phyloP scores from a whole-genome alignment of 176 grass and related monocot genomes.

The Oryza officinalis region DNA sequence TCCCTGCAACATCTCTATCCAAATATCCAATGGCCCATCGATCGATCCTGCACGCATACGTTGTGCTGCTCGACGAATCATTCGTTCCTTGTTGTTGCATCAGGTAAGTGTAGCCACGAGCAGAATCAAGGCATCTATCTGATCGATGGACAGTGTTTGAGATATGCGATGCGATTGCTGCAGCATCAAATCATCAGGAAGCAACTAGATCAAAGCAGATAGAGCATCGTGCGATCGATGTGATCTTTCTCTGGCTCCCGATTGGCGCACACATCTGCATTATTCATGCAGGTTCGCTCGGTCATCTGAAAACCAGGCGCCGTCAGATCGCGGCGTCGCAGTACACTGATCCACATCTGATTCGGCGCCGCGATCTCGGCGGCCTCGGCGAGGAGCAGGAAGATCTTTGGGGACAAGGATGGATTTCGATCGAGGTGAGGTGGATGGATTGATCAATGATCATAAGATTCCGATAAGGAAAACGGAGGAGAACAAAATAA shows the following conservation, averaged over 20 bases:
- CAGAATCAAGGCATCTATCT: background rate
- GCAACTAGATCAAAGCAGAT: background rate
- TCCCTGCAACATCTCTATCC: slow-evolving; percentile 5
- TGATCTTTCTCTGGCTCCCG: background rate
- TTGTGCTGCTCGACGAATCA: background rate
- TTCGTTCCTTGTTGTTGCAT: background rate
- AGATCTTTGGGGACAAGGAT: background rate
- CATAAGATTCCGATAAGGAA: background rate
- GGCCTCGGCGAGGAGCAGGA: background rate
- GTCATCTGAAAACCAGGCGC: background rate
- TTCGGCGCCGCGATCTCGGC: background rate
- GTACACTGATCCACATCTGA: background rate
- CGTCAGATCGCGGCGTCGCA: slow-evolving; percentile 7
- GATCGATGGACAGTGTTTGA: background rate
- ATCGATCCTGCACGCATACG: background rate
- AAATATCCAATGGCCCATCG: background rate
- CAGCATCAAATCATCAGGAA: background rate
- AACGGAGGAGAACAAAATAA: background rate
- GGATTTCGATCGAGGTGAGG: background rate
- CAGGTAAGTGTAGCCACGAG: background rate
- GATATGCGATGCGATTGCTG: background rate
- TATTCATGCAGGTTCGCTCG: too few species aligned
- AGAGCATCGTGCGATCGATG: background rate
- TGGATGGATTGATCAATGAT: background rate
- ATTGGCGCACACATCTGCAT: too few species aligned